Conservation (phyloP, 768 basidiomycete genomes). For the Paxillus ammoniavirescens region DNA sequence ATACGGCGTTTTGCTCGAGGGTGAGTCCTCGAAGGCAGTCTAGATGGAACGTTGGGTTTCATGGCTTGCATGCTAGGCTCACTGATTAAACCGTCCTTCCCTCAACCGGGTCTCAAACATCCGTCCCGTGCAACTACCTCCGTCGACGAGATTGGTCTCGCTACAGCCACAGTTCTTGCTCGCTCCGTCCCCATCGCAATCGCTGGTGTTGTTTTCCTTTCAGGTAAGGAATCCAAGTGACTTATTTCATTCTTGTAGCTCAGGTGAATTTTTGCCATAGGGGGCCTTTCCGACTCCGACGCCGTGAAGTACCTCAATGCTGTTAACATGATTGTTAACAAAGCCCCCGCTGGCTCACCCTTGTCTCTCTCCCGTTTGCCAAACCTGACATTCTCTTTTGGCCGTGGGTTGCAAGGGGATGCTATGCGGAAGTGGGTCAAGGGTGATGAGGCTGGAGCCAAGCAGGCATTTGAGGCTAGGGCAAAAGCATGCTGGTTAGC, state of each 20-base stretch:
- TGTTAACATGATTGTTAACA: conserved; percentile 39
- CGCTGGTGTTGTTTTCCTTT: conserved; percentile 49
- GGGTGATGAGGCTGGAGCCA: conserved; percentile 42
- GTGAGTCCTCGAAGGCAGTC: conserved; percentile 21
- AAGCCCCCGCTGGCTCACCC: conserved; percentile 30
- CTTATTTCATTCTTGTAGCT: not conserved
- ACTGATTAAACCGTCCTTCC: conserved; percentile 52
- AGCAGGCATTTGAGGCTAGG: conserved; percentile 40
- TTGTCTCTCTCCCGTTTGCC: conserved; percentile 37
- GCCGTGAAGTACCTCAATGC: conserved; percentile 42
- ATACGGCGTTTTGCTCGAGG: conserved; percentile 50
- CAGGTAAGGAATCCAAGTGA: conserved; percentile 32
- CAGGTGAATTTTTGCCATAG: conserved; percentile 20
- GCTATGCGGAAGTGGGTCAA: conserved; percentile 45
- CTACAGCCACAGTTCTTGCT: conserved; percentile 44
- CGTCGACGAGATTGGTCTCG: conserved; percentile 42
- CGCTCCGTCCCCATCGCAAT: conserved; percentile 46
- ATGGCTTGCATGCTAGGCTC: conserved; percentile 32
- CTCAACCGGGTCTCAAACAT: conserved; percentile 46
- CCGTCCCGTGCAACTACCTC: conserved; percentile 36
- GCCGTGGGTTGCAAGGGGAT: conserved; percentile 49
- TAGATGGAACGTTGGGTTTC: not conserved
- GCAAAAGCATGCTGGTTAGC: conserved; percentile 44
- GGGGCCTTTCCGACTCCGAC: conserved; percentile 42
- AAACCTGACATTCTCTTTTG: conserved; percentile 49